These are phyloP conservation scores for Backusella australiensis DNA, from an alignment of 192 early-diverging fungal species.

Conservation along the genomic window DNA sequence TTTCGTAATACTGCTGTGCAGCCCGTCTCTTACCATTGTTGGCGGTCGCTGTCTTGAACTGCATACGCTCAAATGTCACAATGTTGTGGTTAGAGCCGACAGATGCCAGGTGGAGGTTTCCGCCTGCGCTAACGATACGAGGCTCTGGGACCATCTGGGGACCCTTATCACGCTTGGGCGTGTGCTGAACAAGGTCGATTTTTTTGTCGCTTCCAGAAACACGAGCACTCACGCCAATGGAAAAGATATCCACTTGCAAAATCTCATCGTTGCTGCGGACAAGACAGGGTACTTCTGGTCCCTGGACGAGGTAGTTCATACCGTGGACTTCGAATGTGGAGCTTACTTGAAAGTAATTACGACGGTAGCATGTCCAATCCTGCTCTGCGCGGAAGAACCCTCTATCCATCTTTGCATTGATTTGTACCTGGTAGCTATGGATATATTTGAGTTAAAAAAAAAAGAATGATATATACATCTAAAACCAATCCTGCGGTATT, in stretches of 20 bases:
- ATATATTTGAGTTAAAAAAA: background rate
- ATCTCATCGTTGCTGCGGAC: conserved; percentile 46
- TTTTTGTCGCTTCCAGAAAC: conserved; percentile 62
- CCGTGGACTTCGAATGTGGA: conserved; percentile 49
- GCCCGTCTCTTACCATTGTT: conserved; percentile 88
- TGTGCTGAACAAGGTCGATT: conserved; percentile 85
- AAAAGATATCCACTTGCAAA: conserved; percentile 53
- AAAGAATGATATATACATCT: no score
- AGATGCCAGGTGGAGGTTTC: conserved; percentile 46
- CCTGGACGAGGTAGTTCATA: conserved; percentile 31
- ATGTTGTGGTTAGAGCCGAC: conserved; percentile 47
- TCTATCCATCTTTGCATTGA: conserved; percentile 77
- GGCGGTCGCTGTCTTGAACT: conserved; percentile 93
- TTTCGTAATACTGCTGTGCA: conserved; percentile 88
- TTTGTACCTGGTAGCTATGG: conserved; percentile 49
- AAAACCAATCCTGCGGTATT: no score
- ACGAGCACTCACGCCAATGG: conserved; percentile 73
- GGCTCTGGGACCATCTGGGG: conserved; percentile 73
- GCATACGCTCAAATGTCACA: conserved; percentile 83
- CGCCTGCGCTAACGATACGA: conserved; percentile 56
- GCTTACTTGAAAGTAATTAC: conserved; percentile 92
- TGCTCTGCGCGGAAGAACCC: conserved; percentile 82
- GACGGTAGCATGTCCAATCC: conserved; percentile 91
- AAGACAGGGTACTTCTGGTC: conserved; percentile 63
- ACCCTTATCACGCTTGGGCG: conserved; percentile 92